Evolutionary conservation across 2,329 filamentous ascomycete genomes (phyloP), one percentile per base, ranked within the genome.

Genomic region (Amauroascus niger): DNA sequence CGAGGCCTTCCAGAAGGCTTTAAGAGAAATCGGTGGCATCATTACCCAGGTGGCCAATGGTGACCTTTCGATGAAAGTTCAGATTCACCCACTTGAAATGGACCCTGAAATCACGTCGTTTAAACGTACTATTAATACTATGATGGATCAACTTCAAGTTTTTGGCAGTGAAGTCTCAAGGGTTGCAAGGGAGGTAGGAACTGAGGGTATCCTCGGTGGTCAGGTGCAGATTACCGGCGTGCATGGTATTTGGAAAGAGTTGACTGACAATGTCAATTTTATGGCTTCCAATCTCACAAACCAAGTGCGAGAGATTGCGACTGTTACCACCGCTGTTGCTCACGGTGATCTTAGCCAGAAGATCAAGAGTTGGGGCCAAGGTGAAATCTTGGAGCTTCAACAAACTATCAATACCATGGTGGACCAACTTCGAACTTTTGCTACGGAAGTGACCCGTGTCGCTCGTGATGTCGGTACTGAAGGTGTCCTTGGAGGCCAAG

Each of bases 71-170:
- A 96, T 95, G 77, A 95, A 95, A 73, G 91, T 96, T 59, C 82
- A 91, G 64, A 94, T 97, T 69, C 93, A 96, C 67, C 87, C 87
- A 3, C 85, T 94, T 61, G 91, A 97, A 74, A 93, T 96, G 85
- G 91, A 97, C 76, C 89, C 90, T 26, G 91, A 97, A 77, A 97
- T 97, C 65, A 93, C 89, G 26, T 90, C 88, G 8, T 97, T 97
- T 77, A 97, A 97, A 74, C 84, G 88, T 64, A 96, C 91, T 58
- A 97, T 97, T 74, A 97, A 97, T 69, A 94, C 87, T 61, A 97
- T 97, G 91, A 95, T 97, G 82, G 91, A 97, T 67, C 91, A 96
- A 71, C 79, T 97, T 56, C 90, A 96, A 68, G 87, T 94, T 56
- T 97, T 97, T 70, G 91, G 91, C 60, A 94, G 88, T 70, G 90